Evolutionary conservation across 2,329 filamentous ascomycete genomes (phyloP).

Genomic region (Monosporascus sp.): DNA sequence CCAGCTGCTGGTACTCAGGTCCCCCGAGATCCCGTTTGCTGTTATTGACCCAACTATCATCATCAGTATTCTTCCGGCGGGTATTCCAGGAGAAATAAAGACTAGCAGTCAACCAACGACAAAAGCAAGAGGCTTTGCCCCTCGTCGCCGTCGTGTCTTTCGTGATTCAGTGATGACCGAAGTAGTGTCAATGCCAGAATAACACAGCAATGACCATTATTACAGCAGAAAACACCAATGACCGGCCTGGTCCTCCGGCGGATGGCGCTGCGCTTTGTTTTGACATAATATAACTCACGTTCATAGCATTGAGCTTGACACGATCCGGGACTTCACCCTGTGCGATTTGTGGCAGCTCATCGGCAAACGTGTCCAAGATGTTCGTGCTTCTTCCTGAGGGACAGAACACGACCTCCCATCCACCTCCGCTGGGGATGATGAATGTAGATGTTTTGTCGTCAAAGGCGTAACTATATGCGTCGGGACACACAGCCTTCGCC

Average conservation of each 20-base stretch:
- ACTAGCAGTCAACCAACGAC: not conserved
- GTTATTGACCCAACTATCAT: not conserved
- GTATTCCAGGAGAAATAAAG: too few species aligned
- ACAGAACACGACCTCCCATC: constrained; percentile 76
- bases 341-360: constrained; percentile 43
- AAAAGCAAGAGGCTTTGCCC: not conserved
- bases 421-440: constrained; percentile 61
- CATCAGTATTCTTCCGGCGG: not conserved
- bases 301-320: constrained; percentile 27
- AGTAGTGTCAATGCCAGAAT: not conserved
- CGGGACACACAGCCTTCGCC: constrained; percentile 73
- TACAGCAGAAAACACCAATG: not conserved
- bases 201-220: not conserved
- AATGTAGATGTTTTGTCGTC: constrained; percentile 56
- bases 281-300: constrained; percentile 31
- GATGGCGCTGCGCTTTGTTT: constrained; percentile 7
- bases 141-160: not conserved
- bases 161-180: not conserved
- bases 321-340: constrained; percentile 32
- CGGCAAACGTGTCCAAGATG: constrained; percentile 48
- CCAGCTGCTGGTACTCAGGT: not conserved
- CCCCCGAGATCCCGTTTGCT: not conserved
- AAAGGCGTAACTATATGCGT: constrained; percentile 76
- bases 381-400: constrained; percentile 57
- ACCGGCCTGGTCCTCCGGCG: not conserved